Percentiles rank a stretch among this genome's conserved stretches.
phyloP scores from a whole-genome alignment of 805 yeast genomes.

The Yarrowia bubula region DNA sequence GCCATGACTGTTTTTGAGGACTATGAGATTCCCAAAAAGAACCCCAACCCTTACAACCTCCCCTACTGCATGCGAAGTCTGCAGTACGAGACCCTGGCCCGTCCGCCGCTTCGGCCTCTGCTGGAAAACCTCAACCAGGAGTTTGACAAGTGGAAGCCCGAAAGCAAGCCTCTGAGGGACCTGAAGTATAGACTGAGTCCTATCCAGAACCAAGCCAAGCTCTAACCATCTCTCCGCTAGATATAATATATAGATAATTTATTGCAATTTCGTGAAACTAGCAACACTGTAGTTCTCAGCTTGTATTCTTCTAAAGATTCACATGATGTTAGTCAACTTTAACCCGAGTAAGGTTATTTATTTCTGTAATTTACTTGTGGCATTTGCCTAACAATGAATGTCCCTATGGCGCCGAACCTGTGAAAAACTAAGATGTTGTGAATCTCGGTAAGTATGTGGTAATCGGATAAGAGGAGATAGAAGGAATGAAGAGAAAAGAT shows the following conservation, averaged over 20 bases:
- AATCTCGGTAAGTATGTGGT: too few relatives aligned
- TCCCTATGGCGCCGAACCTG: too few relatives aligned
- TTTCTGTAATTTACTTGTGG: too few relatives aligned
- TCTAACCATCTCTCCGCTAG: not conserved
- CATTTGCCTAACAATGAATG: too few relatives aligned
- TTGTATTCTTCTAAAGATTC: too few relatives aligned
- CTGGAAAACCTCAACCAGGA: conserved; percentile 60
- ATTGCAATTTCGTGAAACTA: not conserved
- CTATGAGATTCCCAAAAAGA: conserved; percentile 57
- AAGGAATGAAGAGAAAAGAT: not conserved
- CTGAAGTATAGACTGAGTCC: conserved; percentile 76
- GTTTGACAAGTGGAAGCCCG: conserved; percentile 87
- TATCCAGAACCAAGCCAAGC: conserved; percentile 36
- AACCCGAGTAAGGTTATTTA: too few relatives aligned
- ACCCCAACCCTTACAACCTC: conserved; percentile 75
- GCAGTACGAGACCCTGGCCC: conserved; percentile 54
- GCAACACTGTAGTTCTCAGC: too few relatives aligned
- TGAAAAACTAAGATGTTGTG: too few relatives aligned
- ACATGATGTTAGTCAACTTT: too few relatives aligned
- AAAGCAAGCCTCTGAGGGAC: conserved; percentile 74
- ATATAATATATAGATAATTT: conserved; percentile 11
- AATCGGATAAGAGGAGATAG: not conserved
- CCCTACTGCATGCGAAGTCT: conserved; percentile 94
- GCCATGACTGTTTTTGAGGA: conserved; percentile 31
- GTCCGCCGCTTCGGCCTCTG: conserved; percentile 50